Evolutionary conservation across 2,329 filamentous ascomycete species (phyloP).

Genomic region (Claviceps pazoutovae): DNA sequence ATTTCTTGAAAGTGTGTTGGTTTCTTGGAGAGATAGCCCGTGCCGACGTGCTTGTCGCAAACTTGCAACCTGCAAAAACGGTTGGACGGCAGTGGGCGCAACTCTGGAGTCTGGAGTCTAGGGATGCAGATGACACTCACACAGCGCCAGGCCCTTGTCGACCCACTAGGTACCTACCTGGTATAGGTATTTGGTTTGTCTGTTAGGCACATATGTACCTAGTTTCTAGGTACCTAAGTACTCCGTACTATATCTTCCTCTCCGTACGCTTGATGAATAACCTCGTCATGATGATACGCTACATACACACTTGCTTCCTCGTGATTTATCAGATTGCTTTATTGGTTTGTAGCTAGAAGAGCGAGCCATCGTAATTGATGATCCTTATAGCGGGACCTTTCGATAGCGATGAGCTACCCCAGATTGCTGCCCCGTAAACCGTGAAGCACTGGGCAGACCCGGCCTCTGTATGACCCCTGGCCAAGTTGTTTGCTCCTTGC

Average conservation of each 20-base stretch:
- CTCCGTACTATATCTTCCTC: too few species aligned
- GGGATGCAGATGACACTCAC: too few species aligned
- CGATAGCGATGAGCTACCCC: not conserved
- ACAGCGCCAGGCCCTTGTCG: not conserved
- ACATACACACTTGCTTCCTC: not conserved
- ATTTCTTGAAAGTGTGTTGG: slow-evolving; percentile 9
- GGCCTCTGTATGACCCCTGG: not conserved
- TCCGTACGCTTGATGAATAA: slow-evolving; percentile 4
- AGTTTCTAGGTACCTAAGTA: too few species aligned
- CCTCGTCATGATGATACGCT: slow-evolving; percentile 10
- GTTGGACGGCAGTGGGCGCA: not conserved
- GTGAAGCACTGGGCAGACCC: not conserved
- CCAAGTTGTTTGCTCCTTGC: slow-evolving; percentile 4
- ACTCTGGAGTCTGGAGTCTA: too few species aligned
- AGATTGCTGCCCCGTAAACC: not conserved
- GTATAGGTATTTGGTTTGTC: too few species aligned
- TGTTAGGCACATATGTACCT: too few species aligned
- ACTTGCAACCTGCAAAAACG: not conserved
- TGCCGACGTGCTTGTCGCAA: not conserved
- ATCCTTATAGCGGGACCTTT: not conserved
- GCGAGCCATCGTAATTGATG: not conserved
- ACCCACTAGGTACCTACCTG: not conserved
- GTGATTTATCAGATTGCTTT: not conserved
- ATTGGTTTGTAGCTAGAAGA: not conserved
- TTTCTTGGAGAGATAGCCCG: not conserved